Conservation (phyloP, 495 filamentous ascomycete genomes). For the Penicillium riverlandense region DNA sequence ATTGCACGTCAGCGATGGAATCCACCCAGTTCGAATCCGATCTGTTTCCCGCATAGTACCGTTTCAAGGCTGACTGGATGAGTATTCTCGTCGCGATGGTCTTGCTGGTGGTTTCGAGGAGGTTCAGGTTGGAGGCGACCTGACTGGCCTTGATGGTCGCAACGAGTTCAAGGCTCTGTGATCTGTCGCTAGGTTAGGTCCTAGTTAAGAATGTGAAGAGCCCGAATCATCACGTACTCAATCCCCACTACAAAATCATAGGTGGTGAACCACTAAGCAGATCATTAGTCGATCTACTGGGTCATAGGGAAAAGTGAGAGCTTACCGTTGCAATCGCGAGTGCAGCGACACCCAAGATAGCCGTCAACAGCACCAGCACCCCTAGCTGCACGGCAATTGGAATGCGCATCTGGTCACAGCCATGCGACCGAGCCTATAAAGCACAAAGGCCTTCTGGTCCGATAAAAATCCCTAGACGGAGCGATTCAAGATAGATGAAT, state of each 20-base stretch:
- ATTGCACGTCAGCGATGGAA: constrained; percentile 50
- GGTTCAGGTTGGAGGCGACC: constrained; percentile 64
- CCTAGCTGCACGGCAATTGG: constrained; percentile 78
- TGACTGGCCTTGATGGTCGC: constrained; percentile 81
- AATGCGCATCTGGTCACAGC: constrained; percentile 55
- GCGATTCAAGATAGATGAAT: no score
- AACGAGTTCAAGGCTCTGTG: constrained; percentile 59
- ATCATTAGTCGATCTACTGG: constrained; percentile 19
- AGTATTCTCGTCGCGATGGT: constrained; percentile 61
- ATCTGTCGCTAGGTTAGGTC: constrained; percentile 18
- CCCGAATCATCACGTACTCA: constrained; percentile 32
- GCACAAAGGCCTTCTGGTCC: no score
- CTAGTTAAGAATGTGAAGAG: not conserved
- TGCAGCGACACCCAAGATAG: constrained; percentile 59
- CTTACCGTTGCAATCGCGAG: constrained; percentile 57
- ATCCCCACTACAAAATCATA: constrained; percentile 65
- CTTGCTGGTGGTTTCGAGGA: constrained; percentile 62
- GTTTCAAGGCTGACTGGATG: constrained; percentile 53
- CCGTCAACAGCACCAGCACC: constrained; percentile 62
- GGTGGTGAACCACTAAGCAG: constrained; percentile 57
- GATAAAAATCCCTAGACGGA: no score
- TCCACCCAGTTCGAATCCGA: constrained; percentile 47
- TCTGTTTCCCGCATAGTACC: constrained; percentile 54
- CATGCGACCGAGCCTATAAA: no score
- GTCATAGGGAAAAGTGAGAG: not conserved